Evolutionary conservation across 257 asterid species (phyloP).

Genomic region (Nicotiana knightiana): DNA sequence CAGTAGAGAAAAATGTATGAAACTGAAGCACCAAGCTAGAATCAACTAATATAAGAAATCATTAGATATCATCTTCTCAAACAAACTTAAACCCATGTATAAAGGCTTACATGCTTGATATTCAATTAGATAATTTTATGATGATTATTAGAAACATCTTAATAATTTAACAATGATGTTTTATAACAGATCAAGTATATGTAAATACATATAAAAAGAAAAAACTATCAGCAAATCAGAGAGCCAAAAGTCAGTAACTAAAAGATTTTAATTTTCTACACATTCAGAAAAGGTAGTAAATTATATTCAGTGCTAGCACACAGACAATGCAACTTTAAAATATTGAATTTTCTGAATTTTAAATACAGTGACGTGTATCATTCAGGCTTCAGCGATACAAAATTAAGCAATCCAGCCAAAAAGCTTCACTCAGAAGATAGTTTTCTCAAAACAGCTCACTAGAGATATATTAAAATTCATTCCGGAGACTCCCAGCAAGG

Average conservation of each 20-base stretch:
- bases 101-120: background rate
- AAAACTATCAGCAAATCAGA: background rate
- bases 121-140: background rate
- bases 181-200: background rate
- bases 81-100: background rate
- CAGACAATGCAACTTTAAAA: background rate
- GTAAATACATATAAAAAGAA: background rate
- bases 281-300: background rate
- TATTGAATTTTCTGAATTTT: background rate
- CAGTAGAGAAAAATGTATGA: background rate
- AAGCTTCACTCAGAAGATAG: background rate
- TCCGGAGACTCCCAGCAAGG: background rate
- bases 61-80: background rate
- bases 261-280: background rate
- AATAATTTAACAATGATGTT: background rate
- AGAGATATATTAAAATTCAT: background rate
- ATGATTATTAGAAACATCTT: background rate
- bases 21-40: background rate
- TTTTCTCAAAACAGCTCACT: background rate
- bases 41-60: background rate
- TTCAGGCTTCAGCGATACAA: background rate
- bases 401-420: background rate
- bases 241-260: background rate
- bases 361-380: background rate
- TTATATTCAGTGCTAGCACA: background rate